Evolutionary conservation across 1,284 basidiomycete genomes (phyloP).

Genomic region (Sporisorium exsertum): DNA sequence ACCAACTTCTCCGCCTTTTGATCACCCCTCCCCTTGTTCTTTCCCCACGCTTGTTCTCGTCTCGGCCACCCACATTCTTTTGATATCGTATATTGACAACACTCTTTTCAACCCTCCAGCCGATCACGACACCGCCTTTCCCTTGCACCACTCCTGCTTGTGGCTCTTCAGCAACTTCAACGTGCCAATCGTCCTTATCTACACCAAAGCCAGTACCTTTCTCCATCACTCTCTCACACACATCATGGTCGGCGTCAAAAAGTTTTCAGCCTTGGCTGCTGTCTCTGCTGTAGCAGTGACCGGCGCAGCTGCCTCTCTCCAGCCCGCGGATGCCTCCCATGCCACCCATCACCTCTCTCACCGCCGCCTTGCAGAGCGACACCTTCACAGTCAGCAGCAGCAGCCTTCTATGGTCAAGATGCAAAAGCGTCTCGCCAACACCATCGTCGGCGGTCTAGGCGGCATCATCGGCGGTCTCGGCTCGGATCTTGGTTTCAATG

Average conservation of each 20-base stretch:
- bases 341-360: conserved; percentile 26
- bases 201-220: conserved; percentile 1
- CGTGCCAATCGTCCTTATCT: neutral
- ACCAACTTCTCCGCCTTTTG: neutral
- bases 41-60: conserved; percentile 3
- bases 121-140: neutral
- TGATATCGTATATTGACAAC: conserved; percentile 13
- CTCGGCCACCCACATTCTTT: conserved; percentile 27
- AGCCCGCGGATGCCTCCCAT: conserved; percentile 30
- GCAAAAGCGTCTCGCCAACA: conserved; percentile 31
- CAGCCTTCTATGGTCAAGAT: conserved; percentile 35
- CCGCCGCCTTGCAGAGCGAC: conserved; percentile 24
- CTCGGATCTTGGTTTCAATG: conserved; percentile 28
- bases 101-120: conserved; percentile 17
- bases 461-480: conserved; percentile 33
- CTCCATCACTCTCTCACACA: neutral
- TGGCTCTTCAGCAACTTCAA: neutral
- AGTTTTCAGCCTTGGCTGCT: conserved; percentile 32
- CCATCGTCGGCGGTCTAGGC: conserved; percentile 24
- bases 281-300: conserved; percentile 35
- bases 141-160: neutral
- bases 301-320: conserved; percentile 28
- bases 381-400: conserved; percentile 17
- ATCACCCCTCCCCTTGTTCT: neutral
- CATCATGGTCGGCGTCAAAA: conserved; percentile 35